Evolutionary conservation across 257 asterid species (phyloP).

Genomic region (Fraxinus pennsylvanica): DNA sequence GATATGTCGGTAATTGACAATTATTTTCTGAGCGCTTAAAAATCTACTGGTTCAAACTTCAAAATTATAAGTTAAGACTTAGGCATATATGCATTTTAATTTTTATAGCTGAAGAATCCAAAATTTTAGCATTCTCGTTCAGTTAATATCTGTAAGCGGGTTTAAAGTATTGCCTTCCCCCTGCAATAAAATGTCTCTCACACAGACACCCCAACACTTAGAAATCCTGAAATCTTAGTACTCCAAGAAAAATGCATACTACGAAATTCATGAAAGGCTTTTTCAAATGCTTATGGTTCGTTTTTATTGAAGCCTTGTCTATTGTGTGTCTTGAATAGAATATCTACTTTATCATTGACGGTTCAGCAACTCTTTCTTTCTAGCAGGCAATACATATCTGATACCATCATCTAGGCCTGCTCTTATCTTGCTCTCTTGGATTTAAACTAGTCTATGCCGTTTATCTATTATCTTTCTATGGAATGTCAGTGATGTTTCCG

Average conservation of each 20-base stretch:
- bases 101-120: background rate
- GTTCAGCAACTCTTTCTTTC: background rate
- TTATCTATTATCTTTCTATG: background rate
- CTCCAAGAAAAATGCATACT: background rate
- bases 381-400: background rate
- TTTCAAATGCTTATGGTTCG: background rate
- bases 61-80: background rate
- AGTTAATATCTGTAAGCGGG: no score
- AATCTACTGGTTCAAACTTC: background rate
- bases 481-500: background rate
- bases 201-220: background rate
- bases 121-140: background rate
- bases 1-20: background rate
- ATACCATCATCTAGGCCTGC: constrained; percentile 1
- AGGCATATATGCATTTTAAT: background rate
- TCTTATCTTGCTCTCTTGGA: background rate
- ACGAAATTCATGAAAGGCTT: background rate
- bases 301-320: background rate
- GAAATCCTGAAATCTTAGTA: background rate
- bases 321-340: background rate
- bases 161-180: background rate
- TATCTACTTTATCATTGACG: background rate
- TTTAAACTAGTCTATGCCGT: background rate
- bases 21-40: background rate
- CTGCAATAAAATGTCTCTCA: background rate